Conservation (phyloP, 2,329 filamentous ascomycete genomes). For the Drechslerella coelobrocha region DNA sequence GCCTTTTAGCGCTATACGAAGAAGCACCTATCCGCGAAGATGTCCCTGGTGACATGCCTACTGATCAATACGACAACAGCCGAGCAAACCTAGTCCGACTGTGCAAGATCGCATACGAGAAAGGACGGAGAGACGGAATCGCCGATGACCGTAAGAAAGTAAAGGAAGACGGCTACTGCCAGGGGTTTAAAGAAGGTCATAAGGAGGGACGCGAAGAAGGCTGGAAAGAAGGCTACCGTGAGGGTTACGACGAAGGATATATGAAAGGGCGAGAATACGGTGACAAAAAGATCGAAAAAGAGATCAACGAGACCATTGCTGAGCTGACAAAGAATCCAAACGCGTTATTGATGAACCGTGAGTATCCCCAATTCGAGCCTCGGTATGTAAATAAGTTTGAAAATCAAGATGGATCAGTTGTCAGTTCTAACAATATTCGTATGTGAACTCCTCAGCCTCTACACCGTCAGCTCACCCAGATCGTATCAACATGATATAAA, state of each 20-base stretch:
- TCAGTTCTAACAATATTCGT: neutral
- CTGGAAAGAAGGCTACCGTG: constrained; percentile 37
- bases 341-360: constrained; percentile 30
- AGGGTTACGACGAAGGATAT: constrained; percentile 38
- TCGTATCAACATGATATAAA: neutral
- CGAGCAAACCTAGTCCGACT: constrained; percentile 29
- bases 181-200: constrained; percentile 30
- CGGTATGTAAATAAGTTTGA: too few species aligned
- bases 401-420: neutral
- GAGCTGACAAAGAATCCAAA: constrained; percentile 37
- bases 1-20: constrained; percentile 24
- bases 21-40: constrained; percentile 13
- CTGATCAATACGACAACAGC: constrained; percentile 29
- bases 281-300: constrained; percentile 42
- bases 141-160: constrained; percentile 28
- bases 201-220: constrained; percentile 33
- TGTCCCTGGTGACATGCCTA: constrained; percentile 5
- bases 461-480: neutral
- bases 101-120: constrained; percentile 44
- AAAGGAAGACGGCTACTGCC: constrained; percentile 32
- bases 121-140: constrained; percentile 24
- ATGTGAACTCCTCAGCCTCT: neutral
- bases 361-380: too few species aligned
- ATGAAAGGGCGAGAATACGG: constrained; percentile 42
- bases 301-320: constrained; percentile 41